phyloP scores from a whole-genome alignment of 768 basidiomycete species.

The Tricholoma matsutake region DNA sequence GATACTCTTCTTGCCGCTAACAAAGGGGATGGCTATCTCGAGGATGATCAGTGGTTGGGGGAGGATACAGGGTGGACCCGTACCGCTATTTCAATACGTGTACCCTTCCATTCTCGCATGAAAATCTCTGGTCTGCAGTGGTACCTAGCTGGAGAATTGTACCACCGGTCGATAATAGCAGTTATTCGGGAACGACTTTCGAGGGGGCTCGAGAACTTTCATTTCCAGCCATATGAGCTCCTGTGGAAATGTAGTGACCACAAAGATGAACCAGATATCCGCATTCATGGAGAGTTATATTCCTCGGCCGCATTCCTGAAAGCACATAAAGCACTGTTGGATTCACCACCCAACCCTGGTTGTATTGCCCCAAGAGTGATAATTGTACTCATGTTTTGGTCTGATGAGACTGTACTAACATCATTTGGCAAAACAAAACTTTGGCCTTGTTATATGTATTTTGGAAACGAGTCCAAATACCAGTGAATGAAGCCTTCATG shows the following conservation, averaged over 20 bases:
- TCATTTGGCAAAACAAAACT: too few relatives aligned
- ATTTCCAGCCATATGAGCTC: slow-evolving; percentile 19
- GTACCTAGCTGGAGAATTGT: slow-evolving; percentile 10
- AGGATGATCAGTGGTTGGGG: background rate
- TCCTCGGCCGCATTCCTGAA: too few relatives aligned
- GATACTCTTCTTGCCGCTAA: background rate
- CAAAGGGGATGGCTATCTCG: background rate
- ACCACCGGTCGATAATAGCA: slow-evolving; percentile 15
- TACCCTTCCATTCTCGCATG: slow-evolving; percentile 16
- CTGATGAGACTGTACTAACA: too few relatives aligned
- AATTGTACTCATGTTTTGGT: too few relatives aligned
- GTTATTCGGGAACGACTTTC: slow-evolving; percentile 14
- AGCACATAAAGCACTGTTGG: too few relatives aligned
- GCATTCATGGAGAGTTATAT: too few relatives aligned
- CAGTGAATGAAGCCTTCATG: too few relatives aligned
- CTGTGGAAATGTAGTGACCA: slow-evolving; percentile 7
- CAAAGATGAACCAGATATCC: too few relatives aligned
- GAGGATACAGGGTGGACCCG: background rate
- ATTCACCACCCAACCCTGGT: too few relatives aligned
- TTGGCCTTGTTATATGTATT: too few relatives aligned
- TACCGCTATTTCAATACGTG: background rate
- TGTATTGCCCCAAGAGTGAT: too few relatives aligned
- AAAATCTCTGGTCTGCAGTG: slow-evolving; percentile 1
- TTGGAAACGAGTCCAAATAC: too few relatives aligned
- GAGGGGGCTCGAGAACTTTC: slow-evolving; percentile 5